Evolutionary conservation across 108 stramenopile genomes (phyloP), one percentile per base, ranked within the genome.

Genomic region (Nitzschia inconspicua): DNA sequence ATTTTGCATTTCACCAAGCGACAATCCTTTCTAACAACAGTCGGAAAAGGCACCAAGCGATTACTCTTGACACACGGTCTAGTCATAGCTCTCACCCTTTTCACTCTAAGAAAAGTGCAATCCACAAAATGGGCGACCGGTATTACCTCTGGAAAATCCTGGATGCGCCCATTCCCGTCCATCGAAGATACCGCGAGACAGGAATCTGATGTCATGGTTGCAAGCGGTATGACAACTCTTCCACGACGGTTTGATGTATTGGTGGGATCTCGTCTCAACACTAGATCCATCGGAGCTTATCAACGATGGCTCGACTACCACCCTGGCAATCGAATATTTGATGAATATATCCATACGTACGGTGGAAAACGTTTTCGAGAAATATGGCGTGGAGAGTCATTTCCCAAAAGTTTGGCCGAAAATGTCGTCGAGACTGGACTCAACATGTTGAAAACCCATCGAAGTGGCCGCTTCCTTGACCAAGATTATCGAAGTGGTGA

Each of bases 401-500:
- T 69, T 13, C 52, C 68, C 30, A 13, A 25, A 11, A n/a, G 26
- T 11, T 53, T 61, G 26, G 3, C 22, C 13, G 36, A 49, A 11
- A 16, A 54, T 7, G 8, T 69, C 37, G 30, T 44, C 0, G 30
- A 37, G 20, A 22, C 34, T 14, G 48, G 52, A 0, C 35, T 52
- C 0, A 7, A 52, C 1, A 52, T 28, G 8, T 55, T 61, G 23
- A 24, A 43, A 44, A n/a, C 28, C 2, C 59, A 40, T 14, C 32
- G 52, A 8, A 44, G 55, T 26, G 73, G 76, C 10, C 65, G 77
- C 23, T 67, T 79, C 55, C 35, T 83, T 31, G 67, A 61, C 28
- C 78, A 84, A 56, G 66, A 84, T 60, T 77, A 75, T 52, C 63
- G 51, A 16, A 69, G 48, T 2, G 82, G 78, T 11, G 73, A 77